Evolutionary conservation across 768 basidiomycete species (phyloP).

Genomic region (Paxillus rubicundulus): DNA sequence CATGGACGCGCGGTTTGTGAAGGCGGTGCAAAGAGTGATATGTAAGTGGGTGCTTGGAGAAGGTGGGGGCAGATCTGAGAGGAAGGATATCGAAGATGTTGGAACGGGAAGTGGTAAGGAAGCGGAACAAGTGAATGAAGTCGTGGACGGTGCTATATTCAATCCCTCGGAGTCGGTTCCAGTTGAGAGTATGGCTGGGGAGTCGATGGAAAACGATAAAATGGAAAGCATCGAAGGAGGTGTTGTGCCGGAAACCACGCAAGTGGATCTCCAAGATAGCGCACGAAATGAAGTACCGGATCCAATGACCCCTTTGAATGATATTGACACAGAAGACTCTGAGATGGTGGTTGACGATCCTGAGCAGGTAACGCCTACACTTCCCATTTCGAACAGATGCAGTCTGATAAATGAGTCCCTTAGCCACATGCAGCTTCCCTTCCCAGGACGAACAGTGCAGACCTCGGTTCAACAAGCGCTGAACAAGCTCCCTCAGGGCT

Average conservation of each 20-base stretch:
- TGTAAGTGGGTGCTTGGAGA: slow-evolving; percentile 24
- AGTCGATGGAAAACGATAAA: slow-evolving; percentile 6
- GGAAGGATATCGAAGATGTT: slow-evolving; percentile 2
- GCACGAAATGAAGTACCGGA: neutral
- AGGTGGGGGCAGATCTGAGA: slow-evolving; percentile 12
- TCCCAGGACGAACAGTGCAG: neutral
- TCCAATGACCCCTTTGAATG: neutral
- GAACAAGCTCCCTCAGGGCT: slow-evolving; percentile 11
- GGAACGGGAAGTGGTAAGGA: neutral
- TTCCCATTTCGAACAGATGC: neutral
- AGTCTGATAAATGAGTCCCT: neutral
- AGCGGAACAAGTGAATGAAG: neutral
- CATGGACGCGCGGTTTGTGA: slow-evolving; percentile 38
- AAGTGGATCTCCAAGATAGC: neutral
- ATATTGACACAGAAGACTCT: slow-evolving; percentile 4
- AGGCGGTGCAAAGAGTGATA: slow-evolving; percentile 33
- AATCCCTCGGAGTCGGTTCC: neutral
- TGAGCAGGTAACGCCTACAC: slow-evolving; percentile 21
- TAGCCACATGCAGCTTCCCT: slow-evolving; percentile 8
- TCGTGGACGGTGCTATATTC: neutral
- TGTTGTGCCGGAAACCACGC: neutral
- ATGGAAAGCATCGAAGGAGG: slow-evolving; percentile 21
- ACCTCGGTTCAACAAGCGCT: slow-evolving; percentile 1
- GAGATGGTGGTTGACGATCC: slow-evolving; percentile 17
- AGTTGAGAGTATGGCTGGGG: neutral